A percentile compares a stretch with the other conserved stretches of the same genome.
Evolutionary conservation across 2,329 filamentous ascomycete genomes (phyloP).

Genomic region (Phyllosticta citribraziliensis): DNA sequence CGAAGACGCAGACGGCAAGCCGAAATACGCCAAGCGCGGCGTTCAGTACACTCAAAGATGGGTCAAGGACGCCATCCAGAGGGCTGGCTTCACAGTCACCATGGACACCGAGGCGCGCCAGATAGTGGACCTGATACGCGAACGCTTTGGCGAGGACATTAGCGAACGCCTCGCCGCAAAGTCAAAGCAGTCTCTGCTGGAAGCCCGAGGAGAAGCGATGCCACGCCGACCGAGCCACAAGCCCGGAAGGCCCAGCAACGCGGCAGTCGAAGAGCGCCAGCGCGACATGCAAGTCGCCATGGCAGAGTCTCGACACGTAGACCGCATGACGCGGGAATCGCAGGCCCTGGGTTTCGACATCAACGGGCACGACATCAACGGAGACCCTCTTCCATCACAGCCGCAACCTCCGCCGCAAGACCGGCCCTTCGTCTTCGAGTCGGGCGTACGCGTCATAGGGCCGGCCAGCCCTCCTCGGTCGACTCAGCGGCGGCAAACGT

Average conservation of each 20-base stretch:
- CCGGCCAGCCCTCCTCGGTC: conserved; percentile 7
- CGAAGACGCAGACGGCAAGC: conserved; percentile 11
- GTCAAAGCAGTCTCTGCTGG: conserved; percentile 11
- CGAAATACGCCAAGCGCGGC: conserved; percentile 13
- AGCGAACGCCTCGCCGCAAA: conserved; percentile 11
- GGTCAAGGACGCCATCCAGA: conserved; percentile 11
- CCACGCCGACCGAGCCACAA: conserved; percentile 11
- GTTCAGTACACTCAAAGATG: conserved; percentile 14
- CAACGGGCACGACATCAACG: conserved; percentile 8
- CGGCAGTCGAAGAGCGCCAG: conserved; percentile 5
- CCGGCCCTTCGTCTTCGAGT: conserved; percentile 13
- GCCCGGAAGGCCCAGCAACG: conserved; percentile 5
- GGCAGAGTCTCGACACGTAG: conserved; percentile 3
- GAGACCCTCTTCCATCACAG: conserved; percentile 1
- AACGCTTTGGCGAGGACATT: conserved; percentile 12
- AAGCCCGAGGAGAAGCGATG: conserved; percentile 8
- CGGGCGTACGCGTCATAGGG: conserved; percentile 11
- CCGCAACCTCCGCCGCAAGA: conserved; percentile 3
- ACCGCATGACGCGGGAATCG: conserved; percentile 6
- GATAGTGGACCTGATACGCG: conserved; percentile 11
- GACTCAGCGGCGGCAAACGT: background rate
- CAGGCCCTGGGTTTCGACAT: conserved; percentile 4
- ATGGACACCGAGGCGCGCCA: conserved; percentile 10
- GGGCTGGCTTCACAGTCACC: conserved; percentile 10
- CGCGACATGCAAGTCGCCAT: conserved; percentile 10